phyloP scores from a whole-genome alignment of 2,329 filamentous ascomycete genomes.

The Xylaria sp. region DNA sequence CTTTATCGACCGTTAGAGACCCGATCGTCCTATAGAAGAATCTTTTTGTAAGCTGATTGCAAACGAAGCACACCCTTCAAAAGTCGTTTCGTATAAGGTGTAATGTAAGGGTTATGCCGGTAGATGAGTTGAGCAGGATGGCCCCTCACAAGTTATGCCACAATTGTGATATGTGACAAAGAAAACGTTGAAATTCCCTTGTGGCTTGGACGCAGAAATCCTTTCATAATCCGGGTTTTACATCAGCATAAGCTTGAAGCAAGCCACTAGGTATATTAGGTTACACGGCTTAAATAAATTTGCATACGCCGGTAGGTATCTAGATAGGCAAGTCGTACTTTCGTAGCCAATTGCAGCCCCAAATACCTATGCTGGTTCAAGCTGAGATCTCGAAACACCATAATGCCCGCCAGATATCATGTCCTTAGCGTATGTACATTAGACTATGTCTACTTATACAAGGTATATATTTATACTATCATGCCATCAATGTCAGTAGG shows the following conservation, averaged over 20 bases:
- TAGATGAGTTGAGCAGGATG: background rate
- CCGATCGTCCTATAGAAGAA: background rate
- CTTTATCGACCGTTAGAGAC: background rate
- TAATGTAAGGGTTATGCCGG: background rate
- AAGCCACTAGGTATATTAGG: background rate
- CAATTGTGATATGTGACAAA: background rate
- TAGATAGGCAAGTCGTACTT: background rate
- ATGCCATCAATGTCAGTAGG: background rate
- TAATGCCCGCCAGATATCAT: background rate
- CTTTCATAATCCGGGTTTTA: background rate
- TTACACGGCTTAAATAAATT: background rate
- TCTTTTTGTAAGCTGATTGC: background rate
- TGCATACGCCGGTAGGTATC: background rate
- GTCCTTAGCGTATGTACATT: background rate
- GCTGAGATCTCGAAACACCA: background rate
- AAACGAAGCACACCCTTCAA: too few relatives aligned
- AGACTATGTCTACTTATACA: background rate
- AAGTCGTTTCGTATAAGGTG: too few relatives aligned
- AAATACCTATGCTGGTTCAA: background rate
- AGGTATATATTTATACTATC: background rate
- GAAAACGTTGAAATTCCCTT: too few relatives aligned
- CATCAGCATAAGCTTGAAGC: background rate
- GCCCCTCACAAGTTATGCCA: background rate
- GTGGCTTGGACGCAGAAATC: background rate
- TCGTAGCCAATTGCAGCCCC: background rate